Evolutionary conservation across 495 filamentous ascomycete genomes (phyloP).

Genomic region (Diplogelasinospora grovesii): DNA sequence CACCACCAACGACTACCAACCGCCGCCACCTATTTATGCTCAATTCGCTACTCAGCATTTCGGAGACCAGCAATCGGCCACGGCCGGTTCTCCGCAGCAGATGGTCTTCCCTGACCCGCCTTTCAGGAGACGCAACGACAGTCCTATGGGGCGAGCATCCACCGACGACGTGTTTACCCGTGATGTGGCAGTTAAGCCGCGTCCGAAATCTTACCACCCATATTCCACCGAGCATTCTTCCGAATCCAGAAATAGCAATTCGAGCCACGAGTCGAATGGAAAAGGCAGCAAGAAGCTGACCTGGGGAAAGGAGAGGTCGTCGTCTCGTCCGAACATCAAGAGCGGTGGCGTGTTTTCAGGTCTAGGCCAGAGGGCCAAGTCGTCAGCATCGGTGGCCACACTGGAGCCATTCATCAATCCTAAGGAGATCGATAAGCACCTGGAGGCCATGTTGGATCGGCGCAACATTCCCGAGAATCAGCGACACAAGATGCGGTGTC

Average conservation of each 20-base stretch:
- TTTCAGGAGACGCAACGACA: slow-evolving; percentile 6
- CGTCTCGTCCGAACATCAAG: slow-evolving; percentile 6
- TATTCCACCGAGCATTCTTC: slow-evolving; percentile 7
- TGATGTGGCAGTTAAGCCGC: slow-evolving; percentile 9
- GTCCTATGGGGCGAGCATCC: slow-evolving; percentile 5
- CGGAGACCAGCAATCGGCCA: background rate
- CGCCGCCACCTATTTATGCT: slow-evolving; percentile 69
- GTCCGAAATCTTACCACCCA: slow-evolving; percentile 27
- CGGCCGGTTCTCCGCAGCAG: background rate
- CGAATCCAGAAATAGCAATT: background rate
- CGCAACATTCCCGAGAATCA: slow-evolving; percentile 91
- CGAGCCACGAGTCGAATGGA: slow-evolving; percentile 5
- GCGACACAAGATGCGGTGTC: slow-evolving; percentile 83
- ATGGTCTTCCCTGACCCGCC: slow-evolving; percentile 1
- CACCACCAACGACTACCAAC: slow-evolving; percentile 30
- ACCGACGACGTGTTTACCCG: background rate
- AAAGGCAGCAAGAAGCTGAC: slow-evolving; percentile 17
- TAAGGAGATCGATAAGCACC: slow-evolving; percentile 47
- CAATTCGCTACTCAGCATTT: slow-evolving; percentile 50
- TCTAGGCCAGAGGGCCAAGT: slow-evolving; percentile 19
- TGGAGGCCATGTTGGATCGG: slow-evolving; percentile 68
- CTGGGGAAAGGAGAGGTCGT: slow-evolving; percentile 13
- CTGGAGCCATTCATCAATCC: slow-evolving; percentile 28
- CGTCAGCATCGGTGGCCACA: slow-evolving; percentile 24
- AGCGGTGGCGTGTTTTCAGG: slow-evolving; percentile 10